Percentiles rank a stretch among this genome's conserved stretches.
These are phyloP conservation scores for Paraphaeosphaeria minitans DNA, from an alignment of 2,329 filamentous ascomycete genomes.

Conservation along the genomic window DNA sequence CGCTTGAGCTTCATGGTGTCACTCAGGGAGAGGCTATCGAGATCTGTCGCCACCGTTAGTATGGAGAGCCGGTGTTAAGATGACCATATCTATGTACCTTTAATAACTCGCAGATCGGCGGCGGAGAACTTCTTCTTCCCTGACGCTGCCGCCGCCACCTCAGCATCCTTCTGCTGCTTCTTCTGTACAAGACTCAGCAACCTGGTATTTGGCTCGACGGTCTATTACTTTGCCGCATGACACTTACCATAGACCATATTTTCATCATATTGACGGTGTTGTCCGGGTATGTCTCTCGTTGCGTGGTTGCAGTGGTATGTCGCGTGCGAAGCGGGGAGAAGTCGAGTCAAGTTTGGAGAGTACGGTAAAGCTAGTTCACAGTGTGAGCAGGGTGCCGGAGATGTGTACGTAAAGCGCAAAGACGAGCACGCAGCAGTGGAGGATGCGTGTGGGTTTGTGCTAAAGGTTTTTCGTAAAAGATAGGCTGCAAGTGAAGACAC, in stretches of 20 bases:
- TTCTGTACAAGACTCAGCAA: slow-evolving; percentile 62
- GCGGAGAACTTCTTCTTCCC: slow-evolving; percentile 97
- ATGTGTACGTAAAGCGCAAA: not conserved
- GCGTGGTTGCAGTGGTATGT: slow-evolving; percentile 13
- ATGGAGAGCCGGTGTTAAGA: not conserved
- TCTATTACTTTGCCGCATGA: not conserved
- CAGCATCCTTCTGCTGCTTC: slow-evolving; percentile 90
- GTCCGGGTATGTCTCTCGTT: slow-evolving; percentile 14
- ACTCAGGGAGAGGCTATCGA: slow-evolving; percentile 79
- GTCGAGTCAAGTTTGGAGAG: slow-evolving; percentile 2
- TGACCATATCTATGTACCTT: slow-evolving; percentile 65
- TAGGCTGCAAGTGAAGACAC: slow-evolving; percentile 17
- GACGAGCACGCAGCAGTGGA: not conserved
- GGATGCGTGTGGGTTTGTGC: not conserved
- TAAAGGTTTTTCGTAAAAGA: slow-evolving; percentile 10
- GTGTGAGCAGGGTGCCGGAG: not conserved
- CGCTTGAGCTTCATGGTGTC: slow-evolving; percentile 68
- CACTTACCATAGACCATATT: slow-evolving; percentile 95
- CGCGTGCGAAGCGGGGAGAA: slow-evolving; percentile 22
- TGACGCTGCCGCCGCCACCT: slow-evolving; percentile 77
- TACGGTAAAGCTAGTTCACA: not conserved
- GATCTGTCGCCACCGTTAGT: slow-evolving; percentile 59
- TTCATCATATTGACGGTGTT: slow-evolving; percentile 79
- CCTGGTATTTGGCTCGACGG: not conserved
- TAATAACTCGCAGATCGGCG: slow-evolving; percentile 92